A percentile compares a stretch with the other conserved stretches of the same genome.
Conservation (phyloP, 148 eudicot genomes). For the Cornus controversa region DNA sequence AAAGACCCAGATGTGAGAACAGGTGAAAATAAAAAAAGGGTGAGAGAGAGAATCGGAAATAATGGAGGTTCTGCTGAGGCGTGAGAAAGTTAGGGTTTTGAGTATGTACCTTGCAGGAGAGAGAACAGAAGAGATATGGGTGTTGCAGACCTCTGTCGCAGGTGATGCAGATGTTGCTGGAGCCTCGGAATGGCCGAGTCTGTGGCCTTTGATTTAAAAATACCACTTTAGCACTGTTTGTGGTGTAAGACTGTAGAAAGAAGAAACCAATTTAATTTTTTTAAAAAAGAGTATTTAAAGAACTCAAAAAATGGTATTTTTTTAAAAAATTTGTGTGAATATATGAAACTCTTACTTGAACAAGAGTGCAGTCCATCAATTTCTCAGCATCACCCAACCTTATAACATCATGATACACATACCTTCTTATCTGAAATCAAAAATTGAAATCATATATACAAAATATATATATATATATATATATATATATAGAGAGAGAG, state of each 20-base stretch:
- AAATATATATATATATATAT: not conserved
- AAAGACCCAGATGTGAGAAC: conserved; percentile 18
- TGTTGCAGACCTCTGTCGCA: conserved; percentile 48
- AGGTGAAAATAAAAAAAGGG: conserved; percentile 14
- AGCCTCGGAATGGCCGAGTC: conserved; percentile 27
- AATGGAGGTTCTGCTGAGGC: not conserved
- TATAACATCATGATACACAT: conserved; percentile 55
- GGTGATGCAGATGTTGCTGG: conserved; percentile 33
- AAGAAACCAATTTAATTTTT: not conserved
- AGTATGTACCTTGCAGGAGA: conserved; percentile 50
- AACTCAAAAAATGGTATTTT: not conserved
- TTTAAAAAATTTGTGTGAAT: not conserved
- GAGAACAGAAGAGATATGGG: conserved; percentile 41
- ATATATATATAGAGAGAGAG: not conserved
- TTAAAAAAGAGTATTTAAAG: not conserved
- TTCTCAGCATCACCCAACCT: conserved; percentile 52
- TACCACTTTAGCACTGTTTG: conserved; percentile 47
- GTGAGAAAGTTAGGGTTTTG: not conserved
- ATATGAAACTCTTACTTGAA: conserved; percentile 41
- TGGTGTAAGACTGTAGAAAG: conserved; percentile 36
- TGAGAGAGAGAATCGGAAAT: not conserved
- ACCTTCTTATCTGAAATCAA: conserved; percentile 53
- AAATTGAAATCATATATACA: not conserved
- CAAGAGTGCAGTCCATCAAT: conserved; percentile 45
- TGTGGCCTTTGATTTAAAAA: conserved; percentile 47